These are phyloP conservation scores for Xylariaceae sp. DNA, from an alignment of 2,329 filamentous ascomycete species.

Conservation along the genomic window DNA sequence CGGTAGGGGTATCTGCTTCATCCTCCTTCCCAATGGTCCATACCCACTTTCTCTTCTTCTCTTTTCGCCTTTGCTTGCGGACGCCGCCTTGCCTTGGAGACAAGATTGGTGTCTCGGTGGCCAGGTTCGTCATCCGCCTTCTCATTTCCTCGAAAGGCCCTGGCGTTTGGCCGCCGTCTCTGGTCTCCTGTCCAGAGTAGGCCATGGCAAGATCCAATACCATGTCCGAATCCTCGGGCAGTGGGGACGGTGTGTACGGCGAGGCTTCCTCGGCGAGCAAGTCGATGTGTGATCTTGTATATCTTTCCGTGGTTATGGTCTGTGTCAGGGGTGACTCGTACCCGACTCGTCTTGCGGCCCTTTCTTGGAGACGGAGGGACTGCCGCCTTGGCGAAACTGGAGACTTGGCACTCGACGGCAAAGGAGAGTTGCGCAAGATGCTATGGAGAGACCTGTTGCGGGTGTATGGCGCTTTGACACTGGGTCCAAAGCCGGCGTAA, in stretches of 20 bases:
- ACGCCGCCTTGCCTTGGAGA: conserved; percentile 39
- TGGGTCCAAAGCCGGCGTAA: conserved; percentile 25
- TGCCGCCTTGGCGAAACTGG: conserved; percentile 49
- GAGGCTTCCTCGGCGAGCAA: conserved; percentile 54
- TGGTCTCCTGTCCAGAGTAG: conserved; percentile 49
- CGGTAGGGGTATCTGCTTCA: conserved; percentile 34
- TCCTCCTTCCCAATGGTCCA: conserved; percentile 58
- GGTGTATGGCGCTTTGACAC: conserved; percentile 46
- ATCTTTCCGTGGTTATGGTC: conserved; percentile 58
- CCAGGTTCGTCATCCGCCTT: conserved; percentile 48
- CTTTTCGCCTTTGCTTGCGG: conserved; percentile 49
- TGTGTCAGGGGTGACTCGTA: conserved; percentile 59
- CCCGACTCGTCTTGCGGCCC: conserved; percentile 50
- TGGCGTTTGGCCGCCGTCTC: conserved; percentile 57
- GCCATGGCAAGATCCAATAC: conserved; percentile 45
- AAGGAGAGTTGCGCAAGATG: conserved; percentile 62
- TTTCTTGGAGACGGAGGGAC: conserved; percentile 50
- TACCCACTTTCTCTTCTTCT: conserved; percentile 60
- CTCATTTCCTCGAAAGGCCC: conserved; percentile 61
- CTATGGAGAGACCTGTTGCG: conserved; percentile 55
- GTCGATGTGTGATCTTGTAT: conserved; percentile 59
- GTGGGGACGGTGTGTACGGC: conserved; percentile 38
- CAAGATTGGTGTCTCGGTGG: conserved; percentile 36
- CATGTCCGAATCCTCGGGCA: conserved; percentile 35
- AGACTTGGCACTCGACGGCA: conserved; percentile 44